Evolutionary conservation across 805 yeast species (phyloP).

Genomic region (Candida quercuum): DNA sequence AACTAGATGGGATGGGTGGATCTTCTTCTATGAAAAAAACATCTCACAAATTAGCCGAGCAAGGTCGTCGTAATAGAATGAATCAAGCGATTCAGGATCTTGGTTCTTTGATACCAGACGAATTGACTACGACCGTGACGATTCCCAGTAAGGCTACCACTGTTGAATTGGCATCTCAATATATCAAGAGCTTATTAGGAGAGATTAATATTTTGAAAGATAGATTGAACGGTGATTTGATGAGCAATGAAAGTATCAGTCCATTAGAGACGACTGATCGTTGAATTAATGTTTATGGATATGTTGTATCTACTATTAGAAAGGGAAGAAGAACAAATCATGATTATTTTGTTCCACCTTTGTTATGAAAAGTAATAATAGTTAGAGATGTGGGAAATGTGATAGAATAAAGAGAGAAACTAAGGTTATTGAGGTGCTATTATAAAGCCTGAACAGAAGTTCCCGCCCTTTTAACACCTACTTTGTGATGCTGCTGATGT

Average conservation of each 20-base stretch:
- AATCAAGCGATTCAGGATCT: conserved; percentile 80
- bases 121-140: conserved; percentile 42
- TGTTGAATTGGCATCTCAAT: conserved; percentile 79
- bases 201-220: conserved; percentile 26
- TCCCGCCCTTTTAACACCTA: too few species aligned
- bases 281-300: too few species aligned
- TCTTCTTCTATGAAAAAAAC: conserved; percentile 22
- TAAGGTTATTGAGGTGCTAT: too few species aligned
- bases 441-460: too few species aligned
- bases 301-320: too few species aligned
- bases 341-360: too few species aligned
- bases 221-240: conserved; percentile 12
- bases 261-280: conserved; percentile 22
- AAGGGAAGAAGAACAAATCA: too few species aligned
- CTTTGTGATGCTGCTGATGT: too few species aligned
- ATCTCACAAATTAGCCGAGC: conserved; percentile 88
- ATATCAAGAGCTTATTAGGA: conserved; percentile 45
- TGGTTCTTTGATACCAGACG: conserved; percentile 60
- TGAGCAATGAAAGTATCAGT: conserved; percentile 24
- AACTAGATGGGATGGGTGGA: too few species aligned
- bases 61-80: conserved; percentile 91
- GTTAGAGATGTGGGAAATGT: too few species aligned
- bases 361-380: too few species aligned
- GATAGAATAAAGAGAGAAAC: too few species aligned
- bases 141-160: conserved; percentile 93